phyloP scores from a whole-genome alignment of 306 rosid genomes.

The Lupinus albus region DNA sequence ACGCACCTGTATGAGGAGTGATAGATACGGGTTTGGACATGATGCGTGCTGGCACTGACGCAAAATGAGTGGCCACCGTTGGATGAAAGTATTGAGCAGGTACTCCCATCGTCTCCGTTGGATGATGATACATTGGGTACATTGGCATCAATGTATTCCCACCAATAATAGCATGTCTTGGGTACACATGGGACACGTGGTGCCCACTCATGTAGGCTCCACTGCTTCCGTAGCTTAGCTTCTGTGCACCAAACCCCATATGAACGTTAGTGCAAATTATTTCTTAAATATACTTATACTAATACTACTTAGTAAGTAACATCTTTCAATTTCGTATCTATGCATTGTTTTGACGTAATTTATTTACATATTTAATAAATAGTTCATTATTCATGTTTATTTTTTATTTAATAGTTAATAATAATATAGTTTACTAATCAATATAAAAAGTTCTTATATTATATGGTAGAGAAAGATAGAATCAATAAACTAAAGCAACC shows the following conservation, averaged over 20 bases:
- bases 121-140: constrained; percentile 52
- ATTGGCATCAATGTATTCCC: constrained; percentile 74
- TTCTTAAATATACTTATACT: too few species aligned
- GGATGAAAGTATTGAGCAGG: constrained; percentile 67
- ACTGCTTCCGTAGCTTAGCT: constrained; percentile 56
- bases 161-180: constrained; percentile 63
- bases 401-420: too few species aligned
- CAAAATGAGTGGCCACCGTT: constrained; percentile 47
- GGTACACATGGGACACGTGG: constrained; percentile 49
- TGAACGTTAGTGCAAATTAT: background rate
- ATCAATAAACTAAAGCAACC: background rate
- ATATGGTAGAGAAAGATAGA: background rate
- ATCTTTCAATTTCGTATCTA: too few species aligned
- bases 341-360: too few species aligned
- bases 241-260: constrained; percentile 45
- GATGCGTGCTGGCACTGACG: constrained; percentile 27
- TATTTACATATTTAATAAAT: too few species aligned
- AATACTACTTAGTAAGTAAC: too few species aligned
- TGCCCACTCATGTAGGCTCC: constrained; percentile 70
- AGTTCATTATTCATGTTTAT: too few species aligned
- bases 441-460: too few species aligned
- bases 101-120: constrained; percentile 66
- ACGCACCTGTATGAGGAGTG: constrained; percentile 67
- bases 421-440: too few species aligned
- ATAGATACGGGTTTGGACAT: constrained; percentile 57